phyloP scores from a whole-genome alignment of 805 yeast species.

The Pichia sporocuriosa region DNA sequence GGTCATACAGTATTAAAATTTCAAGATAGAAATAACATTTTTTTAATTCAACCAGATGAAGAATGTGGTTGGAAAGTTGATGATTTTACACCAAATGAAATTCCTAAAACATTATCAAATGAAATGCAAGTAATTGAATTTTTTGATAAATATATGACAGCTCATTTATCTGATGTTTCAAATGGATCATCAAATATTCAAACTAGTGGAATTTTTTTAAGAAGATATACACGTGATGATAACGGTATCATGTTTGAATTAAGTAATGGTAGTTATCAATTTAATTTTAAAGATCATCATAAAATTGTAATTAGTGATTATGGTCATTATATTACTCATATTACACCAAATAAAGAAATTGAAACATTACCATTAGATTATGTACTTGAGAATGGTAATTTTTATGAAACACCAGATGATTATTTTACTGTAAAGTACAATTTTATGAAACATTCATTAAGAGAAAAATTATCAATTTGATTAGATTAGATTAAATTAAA shows the following conservation, averaged over 20 bases:
- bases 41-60: slow-evolving; percentile 49
- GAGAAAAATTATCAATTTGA: slow-evolving; percentile 28
- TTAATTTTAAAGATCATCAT: slow-evolving; percentile 92
- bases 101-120: slow-evolving; percentile 48
- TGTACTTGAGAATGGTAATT: slow-evolving; percentile 39
- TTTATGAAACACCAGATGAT: slow-evolving; percentile 37
- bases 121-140: slow-evolving; percentile 82
- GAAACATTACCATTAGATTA: slow-evolving; percentile 54
- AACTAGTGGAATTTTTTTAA: slow-evolving; percentile 47
- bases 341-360: slow-evolving; percentile 69
- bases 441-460: slow-evolving; percentile 62
- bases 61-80: slow-evolving; percentile 49
- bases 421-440: slow-evolving; percentile 43
- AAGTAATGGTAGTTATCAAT: slow-evolving; percentile 88
- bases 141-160: slow-evolving; percentile 87
- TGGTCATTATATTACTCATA: slow-evolving; percentile 73
- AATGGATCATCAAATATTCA: slow-evolving; percentile 41
- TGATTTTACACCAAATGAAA: slow-evolving; percentile 35
- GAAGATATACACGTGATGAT: slow-evolving; percentile 74
- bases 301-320: slow-evolving; percentile 73
- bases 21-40: slow-evolving; percentile 54
- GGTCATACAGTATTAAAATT: slow-evolving; percentile 74
- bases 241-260: slow-evolving; percentile 86
- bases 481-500: slow-evolving; percentile 14
- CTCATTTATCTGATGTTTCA: slow-evolving; percentile 76